Evolutionary conservation across 129 eudicot species (phyloP), one percentile per base, ranked within the genome.

Genomic region (Cynara cardunculus): DNA sequence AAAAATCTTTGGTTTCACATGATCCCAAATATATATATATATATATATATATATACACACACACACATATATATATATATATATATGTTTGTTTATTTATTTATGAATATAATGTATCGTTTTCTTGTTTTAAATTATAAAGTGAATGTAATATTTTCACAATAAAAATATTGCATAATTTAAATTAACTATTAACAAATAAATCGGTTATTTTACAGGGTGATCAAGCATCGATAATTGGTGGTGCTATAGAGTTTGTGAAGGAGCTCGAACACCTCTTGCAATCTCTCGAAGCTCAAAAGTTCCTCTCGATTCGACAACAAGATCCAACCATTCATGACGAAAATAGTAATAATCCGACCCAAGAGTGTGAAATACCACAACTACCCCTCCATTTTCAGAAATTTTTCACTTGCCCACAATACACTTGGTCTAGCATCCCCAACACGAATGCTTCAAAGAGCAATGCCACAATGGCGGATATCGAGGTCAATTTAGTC

Each of bases 211-310:
- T 75, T 75, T 72, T 25, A 26, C 44, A 84, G 90, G 81, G 87
- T 65, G 90, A 87, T 78, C 90, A 84, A 84, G 90, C 87, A 21
- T 83, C 90, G 14, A 84, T 87, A 64, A 67, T 87, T 59, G 90
- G 85, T 80, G 90, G 85, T 49, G 87, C 90, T 77, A 84, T 87
- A 64, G 83, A 84, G 37, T 87, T 71, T 68, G 87, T 87, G 56
- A 87, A 87, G 81, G 90, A 87, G 73, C 80, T 87, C 49, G 90
- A 87, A 78, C 87, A 84, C 71, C 74, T 76, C 14, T 84, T 80
- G 22, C 80, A 84, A 80, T 77, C 90, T 41, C 85, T 87, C 32
- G 83, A 87, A 77, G 87, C 85, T 28, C 83, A 80, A 77, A 87
- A 87, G 80, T 68, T 68, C 12, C 74, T n/a, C 82, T 68, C 49